Conservation (phyloP, 768 basidiomycete genomes). For the Leccinum disarticulatum region DNA sequence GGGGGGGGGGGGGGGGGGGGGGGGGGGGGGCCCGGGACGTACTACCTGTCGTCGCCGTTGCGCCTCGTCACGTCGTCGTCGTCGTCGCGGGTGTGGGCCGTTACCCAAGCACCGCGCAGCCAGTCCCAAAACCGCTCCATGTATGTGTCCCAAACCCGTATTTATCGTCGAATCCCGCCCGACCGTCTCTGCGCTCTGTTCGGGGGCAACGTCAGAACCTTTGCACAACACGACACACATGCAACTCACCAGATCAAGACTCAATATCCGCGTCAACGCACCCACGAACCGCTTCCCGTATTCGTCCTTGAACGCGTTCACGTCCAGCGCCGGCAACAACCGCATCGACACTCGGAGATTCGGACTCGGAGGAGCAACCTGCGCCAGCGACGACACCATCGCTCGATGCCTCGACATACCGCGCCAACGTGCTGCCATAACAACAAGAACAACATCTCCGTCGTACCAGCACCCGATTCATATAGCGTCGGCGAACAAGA, state of each 20-base stretch:
- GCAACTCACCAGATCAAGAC: constrained; percentile 48
- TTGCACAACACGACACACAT: neutral
- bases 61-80: too few species aligned
- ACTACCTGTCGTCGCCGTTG: too few species aligned
- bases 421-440: constrained; percentile 78
- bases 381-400: constrained; percentile 15
- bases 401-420: constrained; percentile 46
- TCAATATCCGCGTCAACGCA: constrained; percentile 52
- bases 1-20: too few species aligned
- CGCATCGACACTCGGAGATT: constrained; percentile 53
- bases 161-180: constrained; percentile 56
- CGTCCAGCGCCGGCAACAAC: constrained; percentile 55
- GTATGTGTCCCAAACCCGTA: too few species aligned
- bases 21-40: too few species aligned
- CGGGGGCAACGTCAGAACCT: neutral
- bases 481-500: neutral
- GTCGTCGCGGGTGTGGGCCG: too few species aligned
- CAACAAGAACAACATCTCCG: constrained; percentile 78
- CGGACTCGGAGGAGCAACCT: neutral
- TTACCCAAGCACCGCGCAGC: too few species aligned
- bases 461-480: constrained; percentile 44
- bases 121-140: too few species aligned
- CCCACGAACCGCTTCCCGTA: constrained; percentile 54
- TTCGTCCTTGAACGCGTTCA: constrained; percentile 58
- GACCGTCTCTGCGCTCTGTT: constrained; percentile 43